Evolutionary conservation across 2,329 filamentous ascomycete genomes (phyloP).

Genomic region (Ophiocordyceps camponoti-leonardi): DNA sequence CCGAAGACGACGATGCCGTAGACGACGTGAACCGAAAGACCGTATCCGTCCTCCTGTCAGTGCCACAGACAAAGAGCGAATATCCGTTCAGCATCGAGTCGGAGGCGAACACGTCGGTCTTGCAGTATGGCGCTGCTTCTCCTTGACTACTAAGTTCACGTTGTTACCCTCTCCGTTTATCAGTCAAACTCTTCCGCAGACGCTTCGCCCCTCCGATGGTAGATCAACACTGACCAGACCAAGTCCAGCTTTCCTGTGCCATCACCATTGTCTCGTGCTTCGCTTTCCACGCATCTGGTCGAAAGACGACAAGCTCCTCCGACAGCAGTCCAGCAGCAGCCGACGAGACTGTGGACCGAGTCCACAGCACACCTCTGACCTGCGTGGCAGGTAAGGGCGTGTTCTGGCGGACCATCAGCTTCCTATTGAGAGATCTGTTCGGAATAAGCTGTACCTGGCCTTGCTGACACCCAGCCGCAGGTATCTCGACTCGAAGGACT

Average conservation of each 20-base stretch:
- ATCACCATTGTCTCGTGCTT: neutral
- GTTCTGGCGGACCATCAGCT: slow-evolving; percentile 1
- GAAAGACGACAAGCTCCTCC: slow-evolving; percentile 3
- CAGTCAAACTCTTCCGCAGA: neutral
- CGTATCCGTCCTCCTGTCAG: slow-evolving; percentile 5
- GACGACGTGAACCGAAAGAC: slow-evolving; percentile 3
- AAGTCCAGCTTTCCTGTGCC: slow-evolving; percentile 1
- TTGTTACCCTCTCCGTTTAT: neutral
- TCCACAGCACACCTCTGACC: slow-evolving; percentile 7
- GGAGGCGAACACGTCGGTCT: slow-evolving; percentile 6
- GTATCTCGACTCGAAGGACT: slow-evolving; percentile 1
- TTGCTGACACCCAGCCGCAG: slow-evolving; percentile 8
- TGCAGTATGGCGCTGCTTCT: slow-evolving; percentile 5
- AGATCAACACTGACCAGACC: slow-evolving; percentile 2
- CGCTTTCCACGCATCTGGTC: slow-evolving; percentile 5
- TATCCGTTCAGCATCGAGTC: slow-evolving; percentile 4
- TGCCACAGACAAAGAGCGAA: slow-evolving; percentile 7
- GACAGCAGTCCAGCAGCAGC: slow-evolving; percentile 6
- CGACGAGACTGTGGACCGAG: slow-evolving; percentile 4
- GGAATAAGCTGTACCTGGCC: slow-evolving; percentile 2
- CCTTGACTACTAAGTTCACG: neutral
- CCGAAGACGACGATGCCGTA: neutral
- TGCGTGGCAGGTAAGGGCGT: slow-evolving; percentile 5
- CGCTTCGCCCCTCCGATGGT: neutral
- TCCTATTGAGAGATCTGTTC: neutral